Evolutionary conservation across 1,284 basidiomycete species (phyloP), one percentile per base, ranked within the genome.

Genomic region (Bjerkandera adusta): DNA sequence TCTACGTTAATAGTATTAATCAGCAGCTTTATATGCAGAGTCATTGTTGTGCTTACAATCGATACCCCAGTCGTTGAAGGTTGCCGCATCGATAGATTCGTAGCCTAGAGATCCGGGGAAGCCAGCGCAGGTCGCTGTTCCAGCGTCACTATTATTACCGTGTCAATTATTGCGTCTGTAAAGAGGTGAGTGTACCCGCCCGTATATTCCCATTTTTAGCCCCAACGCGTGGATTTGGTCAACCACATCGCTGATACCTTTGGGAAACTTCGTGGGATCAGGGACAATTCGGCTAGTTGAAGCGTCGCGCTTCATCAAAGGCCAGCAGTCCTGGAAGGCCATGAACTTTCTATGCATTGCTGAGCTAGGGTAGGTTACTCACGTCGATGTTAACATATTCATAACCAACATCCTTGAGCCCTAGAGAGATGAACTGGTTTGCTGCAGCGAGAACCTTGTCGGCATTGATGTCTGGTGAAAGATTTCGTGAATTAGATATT

Each of bases 361-460:
- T 50, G 20, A 5, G 26, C 12, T 40, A 35, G 22, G 16, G 10
- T 29, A 4, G 10, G n/a, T 26, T 34, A 37, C 66, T 24, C 54
- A 76, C 76, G 58, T 79, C 77, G 43, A 80, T 76, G 58, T 79
- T 78, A 45, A 79, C 64, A 54, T 78, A 79, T 55, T 75, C 57
- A 47, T 80, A 80, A 3, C 77, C 77, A 11, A 66, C 75, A 38
- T 65, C 66, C 52, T 73, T 71, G 20, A 80, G 63, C 6, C 77
- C 77, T 5, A 77, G 64, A 5, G 68, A 69, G 8, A 73, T 57
- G 44, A 79, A 69, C 27, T 69, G 64, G 45, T 73, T 71, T 13
- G 76, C 77, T 5, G 75, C 75, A 22, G 67, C 67, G 36, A 78
- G 53, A 24, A 80, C 60, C 50, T 73, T 75, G 6, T 66, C 52